A percentile compares a stretch with the other conserved stretches of the same genome.
These are phyloP conservation scores for Candida arabinofermentans DNA, from an alignment of 805 yeast genomes.

Conservation along the genomic window DNA sequence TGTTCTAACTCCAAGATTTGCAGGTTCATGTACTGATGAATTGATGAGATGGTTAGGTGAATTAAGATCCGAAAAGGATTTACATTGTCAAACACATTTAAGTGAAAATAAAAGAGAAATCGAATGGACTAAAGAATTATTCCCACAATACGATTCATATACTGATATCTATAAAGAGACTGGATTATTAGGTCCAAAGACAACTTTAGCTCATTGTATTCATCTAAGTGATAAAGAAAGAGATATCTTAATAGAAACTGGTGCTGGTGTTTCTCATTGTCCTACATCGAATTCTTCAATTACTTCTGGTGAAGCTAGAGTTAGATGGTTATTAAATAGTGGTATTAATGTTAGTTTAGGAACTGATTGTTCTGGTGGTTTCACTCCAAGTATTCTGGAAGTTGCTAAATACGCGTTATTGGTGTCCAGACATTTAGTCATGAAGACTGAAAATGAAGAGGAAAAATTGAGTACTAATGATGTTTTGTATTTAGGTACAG, in stretches of 20 bases:
- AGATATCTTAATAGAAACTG: conserved; percentile 45
- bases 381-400: conserved; percentile 57
- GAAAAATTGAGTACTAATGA: conserved; percentile 62
- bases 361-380: conserved; percentile 78
- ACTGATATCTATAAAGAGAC: conserved; percentile 72
- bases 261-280: conserved; percentile 84
- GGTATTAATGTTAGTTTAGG: conserved; percentile 78
- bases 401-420: conserved; percentile 67
- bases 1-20: conserved; percentile 88
- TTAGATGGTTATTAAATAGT: conserved; percentile 60
- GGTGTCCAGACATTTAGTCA: conserved; percentile 68
- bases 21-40: conserved; percentile 74
- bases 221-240: conserved; percentile 68
- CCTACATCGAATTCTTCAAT: conserved; percentile 88
- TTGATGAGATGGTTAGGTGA: conserved; percentile 62
- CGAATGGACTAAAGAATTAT: conserved; percentile 63
- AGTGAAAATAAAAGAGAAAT: conserved; percentile 78
- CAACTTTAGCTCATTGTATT: conserved; percentile 87
- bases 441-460: conserved; percentile 43
- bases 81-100: conserved; percentile 89
- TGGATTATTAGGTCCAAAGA: conserved; percentile 55
- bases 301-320: conserved; percentile 86
- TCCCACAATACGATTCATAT: conserved; percentile 67
- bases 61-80: conserved; percentile 40
- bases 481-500: conserved; percentile 75